Conservation (phyloP, 1,284 basidiomycete species). For the Golubevia pallescens region DNA sequence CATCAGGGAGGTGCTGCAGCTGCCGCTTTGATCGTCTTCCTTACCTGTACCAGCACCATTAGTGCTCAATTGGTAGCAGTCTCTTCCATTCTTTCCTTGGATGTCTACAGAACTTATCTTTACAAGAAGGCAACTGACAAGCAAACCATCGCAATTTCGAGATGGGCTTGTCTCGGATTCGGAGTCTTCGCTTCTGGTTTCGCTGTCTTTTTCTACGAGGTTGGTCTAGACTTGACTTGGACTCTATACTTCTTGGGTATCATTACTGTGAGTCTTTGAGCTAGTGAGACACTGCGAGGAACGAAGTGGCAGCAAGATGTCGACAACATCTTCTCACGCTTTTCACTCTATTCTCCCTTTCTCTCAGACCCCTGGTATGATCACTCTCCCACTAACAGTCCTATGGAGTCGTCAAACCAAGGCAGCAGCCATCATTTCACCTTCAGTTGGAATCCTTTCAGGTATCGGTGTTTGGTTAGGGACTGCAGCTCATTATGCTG, state of each 20-base stretch:
- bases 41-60: not conserved
- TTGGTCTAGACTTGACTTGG: constrained; percentile 45
- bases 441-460: constrained; percentile 16
- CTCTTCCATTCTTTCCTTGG: constrained; percentile 36
- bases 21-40: constrained; percentile 2
- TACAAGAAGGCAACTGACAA: constrained; percentile 25
- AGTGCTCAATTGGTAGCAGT: constrained; percentile 52
- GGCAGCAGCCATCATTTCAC: constrained; percentile 21
- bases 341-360: too few species aligned
- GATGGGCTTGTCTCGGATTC: constrained; percentile 34
- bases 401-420: constrained; percentile 49
- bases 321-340: too few species aligned
- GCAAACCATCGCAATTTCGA: constrained; percentile 35
- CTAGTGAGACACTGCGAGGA: too few species aligned
- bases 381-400: constrained; percentile 37
- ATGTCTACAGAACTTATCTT: constrained; percentile 50
- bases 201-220: constrained; percentile 33
- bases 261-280: constrained; percentile 7
- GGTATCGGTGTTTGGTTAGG: constrained; percentile 20
- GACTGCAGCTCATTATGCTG: constrained; percentile 16
- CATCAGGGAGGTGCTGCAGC: constrained; percentile 38
- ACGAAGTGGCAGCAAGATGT: too few species aligned
- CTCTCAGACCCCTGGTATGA: constrained; percentile 14
- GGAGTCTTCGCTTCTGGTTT: constrained; percentile 40
- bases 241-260: constrained; percentile 44